These are phyloP conservation scores for Phytophthora agathidicida DNA, from an alignment of 352 stramenopile genomes.

Conservation along the genomic window DNA sequence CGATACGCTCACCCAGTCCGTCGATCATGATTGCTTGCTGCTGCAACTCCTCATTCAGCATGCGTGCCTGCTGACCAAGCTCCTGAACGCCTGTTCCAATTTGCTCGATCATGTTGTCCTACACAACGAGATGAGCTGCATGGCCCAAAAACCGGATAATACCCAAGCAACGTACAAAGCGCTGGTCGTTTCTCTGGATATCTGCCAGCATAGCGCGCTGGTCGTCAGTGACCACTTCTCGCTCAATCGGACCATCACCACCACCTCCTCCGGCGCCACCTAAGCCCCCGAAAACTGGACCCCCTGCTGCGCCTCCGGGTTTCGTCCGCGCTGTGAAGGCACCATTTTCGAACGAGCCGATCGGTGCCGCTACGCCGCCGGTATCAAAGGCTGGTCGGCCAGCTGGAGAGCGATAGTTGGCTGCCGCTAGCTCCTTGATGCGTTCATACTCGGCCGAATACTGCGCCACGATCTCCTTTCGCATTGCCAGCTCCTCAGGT, in stretches of 20 bases:
- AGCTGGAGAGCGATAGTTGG: conserved; percentile 60
- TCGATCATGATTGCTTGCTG: conserved; percentile 91
- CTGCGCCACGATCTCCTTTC: conserved; percentile 82
- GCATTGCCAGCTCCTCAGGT: conserved; percentile 74
- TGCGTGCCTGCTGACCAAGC: conserved; percentile 75
- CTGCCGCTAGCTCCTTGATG: conserved; percentile 76
- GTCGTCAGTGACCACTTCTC: conserved; percentile 67
- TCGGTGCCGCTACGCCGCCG: conserved; percentile 44
- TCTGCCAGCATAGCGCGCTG: conserved; percentile 71
- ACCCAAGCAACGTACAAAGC: conserved; percentile 70
- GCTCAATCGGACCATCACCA: conserved; percentile 29
- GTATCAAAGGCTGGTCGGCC: conserved; percentile 52
- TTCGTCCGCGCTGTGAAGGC: conserved; percentile 49
- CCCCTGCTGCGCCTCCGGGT: conserved; percentile 21
- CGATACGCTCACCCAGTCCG: conserved; percentile 78
- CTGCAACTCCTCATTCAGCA: conserved; percentile 84
- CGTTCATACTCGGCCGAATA: conserved; percentile 80
- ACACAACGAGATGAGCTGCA: conserved; percentile 2
- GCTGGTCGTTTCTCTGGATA: conserved; percentile 85
- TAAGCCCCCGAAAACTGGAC: conserved; percentile 36
- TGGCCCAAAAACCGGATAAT: neutral
- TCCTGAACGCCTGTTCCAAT: conserved; percentile 82
- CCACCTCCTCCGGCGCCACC: conserved; percentile 33
- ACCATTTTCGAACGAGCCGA: conserved; percentile 73
- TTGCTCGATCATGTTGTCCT: conserved; percentile 89